Percentiles rank a stretch among this genome's conserved stretches.
These are phyloP conservation scores for Lachancea mirantina DNA, from an alignment of 805 yeast genomes.

Conservation along the genomic window DNA sequence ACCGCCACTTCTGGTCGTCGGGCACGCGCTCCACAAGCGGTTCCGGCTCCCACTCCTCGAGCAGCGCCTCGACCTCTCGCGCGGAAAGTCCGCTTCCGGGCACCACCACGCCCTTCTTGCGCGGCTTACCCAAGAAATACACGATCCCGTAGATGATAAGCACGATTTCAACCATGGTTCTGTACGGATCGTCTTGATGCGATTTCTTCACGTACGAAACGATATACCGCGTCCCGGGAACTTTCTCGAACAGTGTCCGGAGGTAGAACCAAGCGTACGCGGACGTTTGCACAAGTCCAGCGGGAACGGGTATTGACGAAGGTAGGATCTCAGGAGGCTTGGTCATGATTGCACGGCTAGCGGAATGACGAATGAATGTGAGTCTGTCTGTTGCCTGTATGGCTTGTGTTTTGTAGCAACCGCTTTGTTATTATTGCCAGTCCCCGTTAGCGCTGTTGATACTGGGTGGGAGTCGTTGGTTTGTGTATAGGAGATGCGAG, in stretches of 20 bases:
- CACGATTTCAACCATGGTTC: conserved; percentile 74
- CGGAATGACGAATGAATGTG: not conserved
- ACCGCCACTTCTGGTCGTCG: conserved; percentile 50
- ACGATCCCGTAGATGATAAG: conserved; percentile 75
- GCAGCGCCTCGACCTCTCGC: conserved; percentile 70
- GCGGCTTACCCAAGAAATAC: conserved; percentile 63
- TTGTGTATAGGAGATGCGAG: too few species aligned
- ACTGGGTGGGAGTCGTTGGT: too few species aligned
- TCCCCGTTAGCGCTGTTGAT: too few species aligned
- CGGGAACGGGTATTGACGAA: conserved; percentile 26
- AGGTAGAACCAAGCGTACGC: conserved; percentile 23
- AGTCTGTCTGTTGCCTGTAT: not conserved
- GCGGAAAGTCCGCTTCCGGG: conserved; percentile 51
- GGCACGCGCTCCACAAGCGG: conserved; percentile 67
- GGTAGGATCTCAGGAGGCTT: conserved; percentile 23
- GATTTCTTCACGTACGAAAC: conserved; percentile 74
- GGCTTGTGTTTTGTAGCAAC: not conserved
- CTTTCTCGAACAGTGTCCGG: conserved; percentile 9
- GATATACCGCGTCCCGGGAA: conserved; percentile 32
- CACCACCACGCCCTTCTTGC: conserved; percentile 70
- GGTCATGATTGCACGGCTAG: conserved; percentile 9
- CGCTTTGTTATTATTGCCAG: too few species aligned
- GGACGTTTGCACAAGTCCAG: conserved; percentile 17
- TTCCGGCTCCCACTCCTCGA: conserved; percentile 89
- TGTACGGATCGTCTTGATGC: conserved; percentile 86